phyloP scores from a whole-genome alignment of 441 rosid genomes.

The Gossypium laxum region DNA sequence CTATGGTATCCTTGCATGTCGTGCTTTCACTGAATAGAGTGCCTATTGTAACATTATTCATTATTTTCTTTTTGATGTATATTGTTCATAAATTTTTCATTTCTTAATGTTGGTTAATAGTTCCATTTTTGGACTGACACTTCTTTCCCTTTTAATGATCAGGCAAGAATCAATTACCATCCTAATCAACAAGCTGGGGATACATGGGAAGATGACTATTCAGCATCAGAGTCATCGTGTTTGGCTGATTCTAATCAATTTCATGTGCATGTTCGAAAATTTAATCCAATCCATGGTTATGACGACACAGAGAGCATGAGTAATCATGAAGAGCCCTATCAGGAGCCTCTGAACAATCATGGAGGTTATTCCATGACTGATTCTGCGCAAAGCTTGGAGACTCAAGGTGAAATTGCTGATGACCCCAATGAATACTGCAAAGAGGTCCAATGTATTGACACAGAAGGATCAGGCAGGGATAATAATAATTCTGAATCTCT shows the following conservation, averaged over 20 bases:
- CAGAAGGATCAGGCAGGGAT: slow-evolving; percentile 35
- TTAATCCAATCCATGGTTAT: slow-evolving; percentile 18
- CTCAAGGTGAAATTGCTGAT: slow-evolving; percentile 24
- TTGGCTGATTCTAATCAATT: slow-evolving; percentile 25
- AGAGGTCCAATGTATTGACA: slow-evolving; percentile 77
- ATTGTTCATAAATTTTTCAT: background rate
- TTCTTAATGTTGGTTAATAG: background rate
- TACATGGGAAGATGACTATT: slow-evolving; percentile 58
- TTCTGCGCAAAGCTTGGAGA: slow-evolving; percentile 31
- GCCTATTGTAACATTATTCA: background rate
- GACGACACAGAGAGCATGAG: slow-evolving; percentile 32
- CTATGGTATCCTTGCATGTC: background rate
- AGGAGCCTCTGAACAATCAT: slow-evolving; percentile 16
- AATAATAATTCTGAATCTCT: slow-evolving; percentile 22
- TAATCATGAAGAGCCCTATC: slow-evolving; percentile 28
- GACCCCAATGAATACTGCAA: slow-evolving; percentile 61
- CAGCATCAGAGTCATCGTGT: slow-evolving; percentile 51
- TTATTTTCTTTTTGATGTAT: background rate
- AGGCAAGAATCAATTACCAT: slow-evolving; percentile 39
- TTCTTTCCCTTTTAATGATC: slow-evolving; percentile 11
- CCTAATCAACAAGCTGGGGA: slow-evolving; percentile 26
- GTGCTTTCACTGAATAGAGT: background rate
- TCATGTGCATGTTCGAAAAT: slow-evolving; percentile 20
- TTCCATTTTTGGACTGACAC: slow-evolving; percentile 6
- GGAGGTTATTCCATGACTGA: slow-evolving; percentile 40